phyloP scores from a whole-genome alignment of 495 filamentous ascomycete species.

The Hypoxylon intermedium region DNA sequence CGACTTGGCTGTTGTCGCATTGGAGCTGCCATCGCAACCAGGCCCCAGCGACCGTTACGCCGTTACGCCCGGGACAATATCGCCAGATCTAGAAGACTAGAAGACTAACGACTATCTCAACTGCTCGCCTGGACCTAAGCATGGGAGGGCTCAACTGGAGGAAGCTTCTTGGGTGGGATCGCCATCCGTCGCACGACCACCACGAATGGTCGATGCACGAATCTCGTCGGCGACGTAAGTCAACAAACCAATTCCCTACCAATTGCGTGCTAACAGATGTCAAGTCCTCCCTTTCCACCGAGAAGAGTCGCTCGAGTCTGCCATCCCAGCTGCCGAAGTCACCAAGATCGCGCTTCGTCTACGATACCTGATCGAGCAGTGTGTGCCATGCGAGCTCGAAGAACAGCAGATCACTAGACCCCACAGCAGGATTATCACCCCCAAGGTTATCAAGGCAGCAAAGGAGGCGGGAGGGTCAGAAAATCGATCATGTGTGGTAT shows the following conservation, averaged over 20 bases:
- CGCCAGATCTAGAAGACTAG: neutral
- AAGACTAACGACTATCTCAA: no score
- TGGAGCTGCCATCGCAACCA: no score
- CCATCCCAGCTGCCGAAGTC: constrained; percentile 73
- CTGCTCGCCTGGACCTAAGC: neutral
- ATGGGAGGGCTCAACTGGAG: constrained; percentile 48
- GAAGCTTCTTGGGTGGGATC: constrained; percentile 53
- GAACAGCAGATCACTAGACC: constrained; percentile 72
- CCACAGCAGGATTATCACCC: constrained; percentile 84
- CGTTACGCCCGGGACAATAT: no score
- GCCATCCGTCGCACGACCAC: constrained; percentile 42
- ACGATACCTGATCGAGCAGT: constrained; percentile 88
- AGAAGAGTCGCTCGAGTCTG: constrained; percentile 60
- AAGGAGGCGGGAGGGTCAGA: constrained; percentile 80
- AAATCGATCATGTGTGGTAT: constrained; percentile 76
- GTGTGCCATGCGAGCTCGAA: constrained; percentile 86
- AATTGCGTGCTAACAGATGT: constrained; percentile 23
- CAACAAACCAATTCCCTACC: neutral
- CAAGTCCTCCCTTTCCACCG: constrained; percentile 69
- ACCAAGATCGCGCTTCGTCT: constrained; percentile 87
- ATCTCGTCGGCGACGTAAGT: constrained; percentile 50
- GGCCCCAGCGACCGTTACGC: no score
- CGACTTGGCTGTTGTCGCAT: neutral
- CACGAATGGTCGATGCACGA: constrained; percentile 50
- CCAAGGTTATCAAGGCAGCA: constrained; percentile 76